These are phyloP conservation scores for Phytophthora hybrid DNA, from an alignment of 352 stramenopile species.

Conservation along the genomic window DNA sequence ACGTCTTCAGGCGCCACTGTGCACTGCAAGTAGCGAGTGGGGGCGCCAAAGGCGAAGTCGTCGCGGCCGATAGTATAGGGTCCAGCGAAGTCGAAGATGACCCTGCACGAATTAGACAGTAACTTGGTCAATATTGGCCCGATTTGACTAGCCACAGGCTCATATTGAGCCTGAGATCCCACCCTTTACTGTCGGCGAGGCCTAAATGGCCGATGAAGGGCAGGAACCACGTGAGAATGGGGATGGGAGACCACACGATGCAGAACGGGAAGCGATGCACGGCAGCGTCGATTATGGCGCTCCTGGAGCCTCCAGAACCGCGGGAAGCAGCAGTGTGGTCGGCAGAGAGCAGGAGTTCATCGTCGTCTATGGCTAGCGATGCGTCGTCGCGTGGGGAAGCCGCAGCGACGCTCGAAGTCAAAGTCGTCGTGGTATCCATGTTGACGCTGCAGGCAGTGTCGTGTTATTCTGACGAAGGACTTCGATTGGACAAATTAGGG, in stretches of 20 bases:
- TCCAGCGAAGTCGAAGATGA: conserved; percentile 97
- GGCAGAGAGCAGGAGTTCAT: conserved; percentile 28
- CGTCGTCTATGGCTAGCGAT: conserved; percentile 16
- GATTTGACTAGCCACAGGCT: background rate
- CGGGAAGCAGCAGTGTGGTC: conserved; percentile 12
- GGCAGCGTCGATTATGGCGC: conserved; percentile 38
- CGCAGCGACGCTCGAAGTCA: conserved; percentile 5
- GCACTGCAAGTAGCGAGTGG: conserved; percentile 92
- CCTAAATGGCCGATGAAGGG: conserved; percentile 97
- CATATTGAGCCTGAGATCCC: background rate
- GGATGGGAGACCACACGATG: conserved; percentile 94
- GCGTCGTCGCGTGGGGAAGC: conserved; percentile 6
- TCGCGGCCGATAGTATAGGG: conserved; percentile 93
- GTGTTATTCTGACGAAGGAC: background rate
- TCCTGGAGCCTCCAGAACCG: background rate
- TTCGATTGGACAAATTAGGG: background rate
- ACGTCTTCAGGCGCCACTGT: conserved; percentile 51
- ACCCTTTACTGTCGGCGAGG: conserved; percentile 91
- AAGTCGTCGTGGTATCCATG: conserved; percentile 12
- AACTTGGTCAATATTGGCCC: conserved; percentile 11
- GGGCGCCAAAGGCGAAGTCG: conserved; percentile 88
- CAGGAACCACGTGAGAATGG: conserved; percentile 92
- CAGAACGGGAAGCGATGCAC: conserved; percentile 89
- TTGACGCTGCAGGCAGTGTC: background rate
- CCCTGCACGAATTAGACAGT: conserved; percentile 33